Evolutionary conservation across 108 stramenopile genomes (phyloP).

Genomic region (Bacterosira constricta): DNA sequence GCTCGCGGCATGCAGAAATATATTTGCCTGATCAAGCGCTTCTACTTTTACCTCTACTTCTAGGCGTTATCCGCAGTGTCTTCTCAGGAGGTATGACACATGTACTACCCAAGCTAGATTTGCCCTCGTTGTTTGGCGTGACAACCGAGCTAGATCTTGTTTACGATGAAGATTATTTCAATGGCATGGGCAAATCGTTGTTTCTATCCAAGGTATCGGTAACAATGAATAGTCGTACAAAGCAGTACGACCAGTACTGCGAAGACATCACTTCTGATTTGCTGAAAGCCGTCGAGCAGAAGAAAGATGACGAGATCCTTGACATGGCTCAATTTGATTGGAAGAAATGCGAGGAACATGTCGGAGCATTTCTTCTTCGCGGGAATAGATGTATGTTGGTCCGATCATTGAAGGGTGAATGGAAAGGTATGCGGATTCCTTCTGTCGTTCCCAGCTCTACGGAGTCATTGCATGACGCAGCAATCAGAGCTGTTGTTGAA

Average conservation of each 20-base stretch:
- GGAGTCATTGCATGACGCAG: slow-evolving; percentile 40
- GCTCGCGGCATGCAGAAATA: no score
- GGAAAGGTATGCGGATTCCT: slow-evolving; percentile 62
- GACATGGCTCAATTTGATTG: slow-evolving; percentile 27
- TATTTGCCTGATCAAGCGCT: no score
- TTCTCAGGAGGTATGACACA: slow-evolving; percentile 13
- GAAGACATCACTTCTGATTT: slow-evolving; percentile 55
- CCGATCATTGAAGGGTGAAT: slow-evolving; percentile 38
- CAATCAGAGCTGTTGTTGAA: slow-evolving; percentile 46
- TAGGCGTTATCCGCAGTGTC: slow-evolving; percentile 37
- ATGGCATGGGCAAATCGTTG: slow-evolving; percentile 44
- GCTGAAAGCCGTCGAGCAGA: neutral
- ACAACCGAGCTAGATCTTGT: neutral
- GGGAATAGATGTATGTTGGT: slow-evolving; percentile 68
- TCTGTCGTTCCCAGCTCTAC: slow-evolving; percentile 25
- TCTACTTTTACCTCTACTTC: no score
- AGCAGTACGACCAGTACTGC: slow-evolving; percentile 58
- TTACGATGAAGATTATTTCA: slow-evolving; percentile 41
- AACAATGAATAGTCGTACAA: slow-evolving; percentile 55
- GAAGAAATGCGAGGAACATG: slow-evolving; percentile 41
- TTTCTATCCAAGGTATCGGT: slow-evolving; percentile 47
- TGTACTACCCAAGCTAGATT: slow-evolving; percentile 9
- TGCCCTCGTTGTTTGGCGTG: slow-evolving; percentile 4
- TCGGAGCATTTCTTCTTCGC: slow-evolving; percentile 57
- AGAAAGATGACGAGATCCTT: neutral